phyloP scores from a whole-genome alignment of 768 basidiomycete genomes.

The Sistotremastrum niveocremeum region DNA sequence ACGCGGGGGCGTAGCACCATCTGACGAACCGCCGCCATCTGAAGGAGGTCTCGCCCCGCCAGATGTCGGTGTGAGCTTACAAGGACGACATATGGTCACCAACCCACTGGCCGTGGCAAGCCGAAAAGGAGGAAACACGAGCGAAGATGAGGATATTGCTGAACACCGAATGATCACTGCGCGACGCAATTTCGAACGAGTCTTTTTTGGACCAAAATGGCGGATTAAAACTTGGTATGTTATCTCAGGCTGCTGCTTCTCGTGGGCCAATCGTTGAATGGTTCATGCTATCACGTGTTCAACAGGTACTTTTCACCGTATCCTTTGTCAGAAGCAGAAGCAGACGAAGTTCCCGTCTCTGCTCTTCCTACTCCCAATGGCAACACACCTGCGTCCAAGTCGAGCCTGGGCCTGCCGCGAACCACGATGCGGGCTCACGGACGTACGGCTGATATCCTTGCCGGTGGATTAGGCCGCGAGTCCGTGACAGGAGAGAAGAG shows the following conservation, averaged over 20 bases:
- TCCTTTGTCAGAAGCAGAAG: conserved; percentile 57
- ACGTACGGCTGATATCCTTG: conserved; percentile 61
- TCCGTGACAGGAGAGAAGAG: conserved; percentile 33
- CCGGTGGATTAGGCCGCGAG: conserved; percentile 43
- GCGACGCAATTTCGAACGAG: conserved; percentile 75
- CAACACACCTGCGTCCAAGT: conserved; percentile 10
- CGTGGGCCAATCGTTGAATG: neutral
- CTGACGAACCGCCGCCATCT: conserved; percentile 3
- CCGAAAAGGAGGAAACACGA: conserved; percentile 6
- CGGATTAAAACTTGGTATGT: conserved; percentile 80
- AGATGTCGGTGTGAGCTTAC: neutral
- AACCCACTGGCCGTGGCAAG: neutral
- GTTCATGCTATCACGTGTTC: neutral
- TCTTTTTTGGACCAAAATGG: conserved; percentile 66
- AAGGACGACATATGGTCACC: neutral
- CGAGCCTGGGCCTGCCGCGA: conserved; percentile 35
- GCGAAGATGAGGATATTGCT: conserved; percentile 54
- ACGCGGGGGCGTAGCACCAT: conserved; percentile 9
- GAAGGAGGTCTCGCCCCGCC: neutral
- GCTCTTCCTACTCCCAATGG: conserved; percentile 12
- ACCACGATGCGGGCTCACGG: conserved; percentile 46
- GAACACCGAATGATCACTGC: conserved; percentile 54
- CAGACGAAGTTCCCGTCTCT: conserved; percentile 29
- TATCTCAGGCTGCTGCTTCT: conserved; percentile 2
- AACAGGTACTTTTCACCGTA: conserved; percentile 90